Evolutionary conservation across 805 yeast genomes (phyloP), one percentile per base, ranked within the genome.

Genomic region (Pichia manshurica): DNA sequence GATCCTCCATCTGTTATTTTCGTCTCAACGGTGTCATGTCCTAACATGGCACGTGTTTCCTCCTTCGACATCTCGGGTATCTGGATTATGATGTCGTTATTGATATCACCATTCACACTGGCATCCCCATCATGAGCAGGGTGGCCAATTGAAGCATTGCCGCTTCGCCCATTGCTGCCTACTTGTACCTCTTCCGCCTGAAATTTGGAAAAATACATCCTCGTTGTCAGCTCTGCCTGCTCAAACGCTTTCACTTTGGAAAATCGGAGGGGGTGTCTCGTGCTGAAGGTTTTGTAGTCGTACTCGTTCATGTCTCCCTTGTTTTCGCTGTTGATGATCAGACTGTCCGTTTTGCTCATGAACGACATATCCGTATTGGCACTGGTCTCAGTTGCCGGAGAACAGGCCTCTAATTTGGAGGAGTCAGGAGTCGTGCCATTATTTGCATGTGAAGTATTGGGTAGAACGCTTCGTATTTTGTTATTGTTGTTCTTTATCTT

Each of bases 181-280:
- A 50, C 25, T n/a, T 28, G 16, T 10, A 25, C 29, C 7, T 25
- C 29, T 15, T 25, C n/a, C 6, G 12, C 28, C 12, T 40, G 53
- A 39, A 49, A 47, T n/a, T 51, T 53, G 9, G 61, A 55, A 48
- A 65, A 67, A 45, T 54, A 62, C 40, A 59, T 44, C 39, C 55
- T 60, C 8, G 67, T 48, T 4, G 70, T 64, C 48, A 60, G 49
- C 44, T 67, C 72, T 5, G 67, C 63, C 44, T 66, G 69, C 47
- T 67, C 71, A 49, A 67, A 58, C 5, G 70, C 70, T 39, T 61
- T 56, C 3, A 67, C 55, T 50, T 66, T 67, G 19, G 68, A 61
- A 13, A 60, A 33, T 44, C 71, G 45, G 35, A 67, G 44, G 19
- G 68, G 68, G 42, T 64, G 66, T 2, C 47, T 56, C 1, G 67